Conservation (phyloP, 108 stramenopile genomes). For the Cyclotella atomus region DNA sequence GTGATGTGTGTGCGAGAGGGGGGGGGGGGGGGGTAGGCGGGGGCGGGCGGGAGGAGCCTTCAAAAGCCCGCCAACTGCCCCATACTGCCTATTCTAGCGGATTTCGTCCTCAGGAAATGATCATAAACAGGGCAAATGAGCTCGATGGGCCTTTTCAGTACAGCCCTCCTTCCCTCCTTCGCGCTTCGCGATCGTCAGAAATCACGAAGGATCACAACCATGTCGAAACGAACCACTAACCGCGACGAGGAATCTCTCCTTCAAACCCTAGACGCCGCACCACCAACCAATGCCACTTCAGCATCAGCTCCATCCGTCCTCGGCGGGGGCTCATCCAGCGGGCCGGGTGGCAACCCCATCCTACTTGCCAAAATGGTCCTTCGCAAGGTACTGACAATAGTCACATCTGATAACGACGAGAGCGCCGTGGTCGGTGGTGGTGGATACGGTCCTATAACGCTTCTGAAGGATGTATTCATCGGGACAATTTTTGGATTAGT, state of each 20-base stretch:
- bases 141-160: too few relatives aligned
- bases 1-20: too few relatives aligned
- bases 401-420: not conserved
- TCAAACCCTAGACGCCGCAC: not conserved
- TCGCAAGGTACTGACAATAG: constrained; percentile 15
- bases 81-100: too few relatives aligned
- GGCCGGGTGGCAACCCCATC: constrained; percentile 15
- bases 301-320: not conserved
- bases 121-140: too few relatives aligned
- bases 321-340: not conserved
- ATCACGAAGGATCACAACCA: too few relatives aligned
- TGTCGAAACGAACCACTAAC: too few relatives aligned
- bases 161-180: too few relatives aligned
- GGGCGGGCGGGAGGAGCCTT: too few relatives aligned
- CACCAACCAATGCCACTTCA: not conserved
- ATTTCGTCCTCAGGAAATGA: too few relatives aligned
- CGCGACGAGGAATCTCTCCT: constrained; percentile 11
- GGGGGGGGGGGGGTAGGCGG: too few relatives aligned
- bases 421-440: not conserved
- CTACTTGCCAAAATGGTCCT: constrained; percentile 19
- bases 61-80: too few relatives aligned
- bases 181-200: too few relatives aligned
- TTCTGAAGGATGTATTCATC: constrained; percentile 34
- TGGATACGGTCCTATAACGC: not conserved
- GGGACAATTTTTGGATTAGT: constrained; percentile 25